Evolutionary conservation across 306 rosid species (phyloP), one percentile per base, ranked within the genome.

Genomic region (Rubus idaeus): DNA sequence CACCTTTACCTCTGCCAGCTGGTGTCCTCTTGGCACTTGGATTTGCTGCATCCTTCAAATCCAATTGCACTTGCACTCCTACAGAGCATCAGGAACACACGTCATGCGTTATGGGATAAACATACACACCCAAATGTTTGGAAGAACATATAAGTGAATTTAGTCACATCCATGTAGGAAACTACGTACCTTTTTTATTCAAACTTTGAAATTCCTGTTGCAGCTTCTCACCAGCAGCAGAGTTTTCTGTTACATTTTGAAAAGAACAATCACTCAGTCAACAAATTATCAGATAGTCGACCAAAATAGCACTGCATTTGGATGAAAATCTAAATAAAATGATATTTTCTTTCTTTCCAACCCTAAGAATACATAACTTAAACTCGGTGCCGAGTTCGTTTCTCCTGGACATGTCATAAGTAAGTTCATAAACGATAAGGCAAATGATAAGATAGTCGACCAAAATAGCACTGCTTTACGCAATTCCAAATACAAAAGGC

Each of bases 11-110:
- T 77, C 93, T 88, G 68, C 94, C 91, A 68, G 87, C 85, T 0
- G 88, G 72, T 65, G 86, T 20, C 80, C 88, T 95, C 91, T 86
- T 91, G 21, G 88, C 82, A 60, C 84, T 85, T 18, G 91, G 82
- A 74, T 67, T 89, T 70, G 81, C 93, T 7, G 84, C 77, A 53
- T 89, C 94, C 85, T 92, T 95, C 83, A 95, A 80, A 80, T 92
- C 94, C 77, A 95, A 79, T 21, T 92, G 87, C 53, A 92, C 98
- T 88, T 86, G 85, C 80, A 77, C 79, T 74, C 94, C 98, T 92
- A 69, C 78, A 83, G 8, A 64, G 21, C 53, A 81, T 13, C 16
- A 78, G 41, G 53, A 77, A 63, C 21, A 18, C 73, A 63, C 26
- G 44, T 74, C 50, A 85, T 21, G 11, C 12, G 55, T 4, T 18